A percentile compares a stretch with the other conserved stretches of the same genome.
Evolutionary conservation across 345 rosid genomes (phyloP).

Genomic region (Brassica napus): DNA sequence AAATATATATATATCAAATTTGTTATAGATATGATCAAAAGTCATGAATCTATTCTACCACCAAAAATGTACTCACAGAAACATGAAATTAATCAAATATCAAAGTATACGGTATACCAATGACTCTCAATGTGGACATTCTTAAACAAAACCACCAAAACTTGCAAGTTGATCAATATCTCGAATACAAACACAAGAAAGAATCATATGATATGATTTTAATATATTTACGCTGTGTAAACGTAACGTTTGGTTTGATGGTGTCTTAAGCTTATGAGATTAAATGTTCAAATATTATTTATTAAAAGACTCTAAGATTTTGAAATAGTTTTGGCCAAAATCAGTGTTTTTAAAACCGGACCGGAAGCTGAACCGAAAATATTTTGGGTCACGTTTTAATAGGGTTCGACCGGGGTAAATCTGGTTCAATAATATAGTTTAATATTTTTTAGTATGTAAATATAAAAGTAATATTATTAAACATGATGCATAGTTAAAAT

Average conservation of each 20-base stretch:
- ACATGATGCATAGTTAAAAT: too few relatives aligned
- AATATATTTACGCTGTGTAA: not conserved
- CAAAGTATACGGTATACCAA: not conserved
- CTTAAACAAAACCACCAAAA: conserved; percentile 5
- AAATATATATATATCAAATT: not conserved
- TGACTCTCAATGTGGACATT: not conserved
- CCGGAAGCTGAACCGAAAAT: too few relatives aligned
- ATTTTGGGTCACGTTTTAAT: too few relatives aligned
- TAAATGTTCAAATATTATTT: too few relatives aligned
- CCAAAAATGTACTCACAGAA: not conserved
- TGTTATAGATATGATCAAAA: not conserved
- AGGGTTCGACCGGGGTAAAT: too few relatives aligned
- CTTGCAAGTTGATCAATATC: not conserved
- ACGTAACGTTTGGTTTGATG: not conserved
- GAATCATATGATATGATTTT: not conserved
- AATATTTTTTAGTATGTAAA: too few relatives aligned
- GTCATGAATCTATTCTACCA: not conserved
- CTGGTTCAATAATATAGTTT: too few relatives aligned
- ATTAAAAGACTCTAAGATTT: not conserved
- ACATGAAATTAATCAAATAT: not conserved
- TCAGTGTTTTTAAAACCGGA: too few relatives aligned
- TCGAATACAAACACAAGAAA: conserved; percentile 5
- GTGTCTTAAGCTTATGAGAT: not conserved
- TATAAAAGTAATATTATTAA: too few relatives aligned
- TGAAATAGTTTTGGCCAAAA: not conserved